These are phyloP conservation scores for Colletotrichum siamense DNA, from an alignment of 2,329 filamentous ascomycete genomes.

Conservation along the genomic window DNA sequence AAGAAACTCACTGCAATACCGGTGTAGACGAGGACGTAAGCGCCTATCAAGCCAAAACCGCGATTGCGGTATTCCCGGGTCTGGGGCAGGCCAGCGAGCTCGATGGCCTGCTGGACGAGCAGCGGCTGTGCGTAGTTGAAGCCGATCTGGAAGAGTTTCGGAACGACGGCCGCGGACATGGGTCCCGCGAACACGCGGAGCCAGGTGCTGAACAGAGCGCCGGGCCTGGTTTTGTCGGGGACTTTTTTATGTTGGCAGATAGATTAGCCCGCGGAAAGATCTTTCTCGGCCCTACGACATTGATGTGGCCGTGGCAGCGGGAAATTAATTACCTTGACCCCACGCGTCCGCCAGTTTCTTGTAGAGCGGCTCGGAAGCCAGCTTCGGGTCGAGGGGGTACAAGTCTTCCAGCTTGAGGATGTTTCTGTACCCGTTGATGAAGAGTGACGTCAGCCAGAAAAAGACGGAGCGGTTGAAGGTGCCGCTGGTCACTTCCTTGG, in stretches of 20 bases:
- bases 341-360: conserved; percentile 23
- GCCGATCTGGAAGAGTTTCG: conserved; percentile 26
- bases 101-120: conserved; percentile 27
- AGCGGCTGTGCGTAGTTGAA: conserved; percentile 32
- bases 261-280: conserved; percentile 7
- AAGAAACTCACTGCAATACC: conserved; percentile 27
- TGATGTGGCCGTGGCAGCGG: neutral
- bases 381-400: conserved; percentile 25
- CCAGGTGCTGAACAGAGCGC: conserved; percentile 20
- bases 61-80: conserved; percentile 24
- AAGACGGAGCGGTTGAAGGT: conserved; percentile 55
- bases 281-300: neutral
- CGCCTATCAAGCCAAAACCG: conserved; percentile 32
- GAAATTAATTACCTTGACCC: conserved; percentile 20
- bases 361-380: conserved; percentile 22
- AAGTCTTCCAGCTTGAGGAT: conserved; percentile 43
- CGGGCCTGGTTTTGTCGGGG: conserved; percentile 22
- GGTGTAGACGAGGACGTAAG: conserved; percentile 30
- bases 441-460: conserved; percentile 58
- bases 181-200: conserved; percentile 8
- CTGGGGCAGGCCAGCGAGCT: conserved; percentile 22
- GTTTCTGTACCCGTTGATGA: conserved; percentile 52
- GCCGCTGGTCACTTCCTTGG: conserved; percentile 56
- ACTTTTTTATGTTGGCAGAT: conserved; percentile 6
- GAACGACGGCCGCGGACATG: conserved; percentile 1